Percentiles rank a stretch among this genome's conserved stretches.
These are phyloP conservation scores for Suillus occidentalis DNA, from an alignment of 768 basidiomycete genomes.

Conservation along the genomic window DNA sequence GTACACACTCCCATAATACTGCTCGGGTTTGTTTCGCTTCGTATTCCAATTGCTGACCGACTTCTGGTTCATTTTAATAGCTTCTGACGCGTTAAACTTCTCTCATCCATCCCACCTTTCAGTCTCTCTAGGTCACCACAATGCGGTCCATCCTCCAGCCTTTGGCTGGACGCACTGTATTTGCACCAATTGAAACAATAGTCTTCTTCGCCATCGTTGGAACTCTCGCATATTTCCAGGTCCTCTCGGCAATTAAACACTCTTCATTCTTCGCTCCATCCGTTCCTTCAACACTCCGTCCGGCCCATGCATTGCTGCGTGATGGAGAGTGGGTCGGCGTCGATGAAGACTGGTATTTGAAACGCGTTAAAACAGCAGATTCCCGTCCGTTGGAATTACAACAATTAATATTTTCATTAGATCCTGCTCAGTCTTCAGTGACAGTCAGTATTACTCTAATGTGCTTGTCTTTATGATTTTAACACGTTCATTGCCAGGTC, in stretches of 20 bases:
- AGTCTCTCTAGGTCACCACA: slow-evolving; percentile 4
- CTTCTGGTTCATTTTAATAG: slow-evolving; percentile 1
- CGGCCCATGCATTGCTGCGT: slow-evolving; percentile 55
- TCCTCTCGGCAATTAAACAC: slow-evolving; percentile 87
- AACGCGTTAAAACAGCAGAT: slow-evolving; percentile 29
- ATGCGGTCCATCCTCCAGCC: slow-evolving; percentile 68
- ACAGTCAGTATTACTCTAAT: slow-evolving; percentile 26
- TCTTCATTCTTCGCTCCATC: slow-evolving; percentile 73
- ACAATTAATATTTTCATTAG: slow-evolving; percentile 65
- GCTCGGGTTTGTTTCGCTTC: neutral
- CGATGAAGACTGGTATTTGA: slow-evolving; percentile 51
- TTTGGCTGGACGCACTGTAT: slow-evolving; percentile 69
- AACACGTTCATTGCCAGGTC: slow-evolving; percentile 19
- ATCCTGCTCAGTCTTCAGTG: slow-evolving; percentile 37
- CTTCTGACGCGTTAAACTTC: neutral
- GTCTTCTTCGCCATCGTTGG: slow-evolving; percentile 87
- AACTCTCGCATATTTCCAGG: slow-evolving; percentile 93
- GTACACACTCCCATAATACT: slow-evolving; percentile 1
- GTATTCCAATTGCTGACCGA: neutral
- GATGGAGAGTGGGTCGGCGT: slow-evolving; percentile 65
- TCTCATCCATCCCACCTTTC: slow-evolving; percentile 1
- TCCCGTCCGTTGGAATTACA: slow-evolving; percentile 62
- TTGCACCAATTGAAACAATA: slow-evolving; percentile 85
- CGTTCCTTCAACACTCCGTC: slow-evolving; percentile 46
- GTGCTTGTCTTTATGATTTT: neutral